Evolutionary conservation across 176 grass and related monocot species (phyloP).

Genomic region (Elaeis guineensis): DNA sequence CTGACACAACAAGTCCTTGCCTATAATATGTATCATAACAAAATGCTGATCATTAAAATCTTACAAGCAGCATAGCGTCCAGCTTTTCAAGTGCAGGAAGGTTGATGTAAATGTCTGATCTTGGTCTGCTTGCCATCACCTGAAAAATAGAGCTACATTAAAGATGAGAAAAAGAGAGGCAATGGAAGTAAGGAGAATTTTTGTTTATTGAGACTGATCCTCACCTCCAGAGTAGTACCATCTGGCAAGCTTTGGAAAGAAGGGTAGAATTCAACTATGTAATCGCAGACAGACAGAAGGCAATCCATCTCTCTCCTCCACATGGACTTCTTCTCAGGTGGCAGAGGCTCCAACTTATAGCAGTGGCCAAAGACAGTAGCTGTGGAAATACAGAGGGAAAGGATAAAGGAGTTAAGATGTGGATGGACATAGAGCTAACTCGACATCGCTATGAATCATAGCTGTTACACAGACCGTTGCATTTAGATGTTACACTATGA

Average conservation of each 20-base stretch:
- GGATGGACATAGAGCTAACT: not conserved
- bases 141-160: slow-evolving; percentile 11
- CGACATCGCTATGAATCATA: not conserved
- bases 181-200: no score
- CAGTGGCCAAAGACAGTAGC: slow-evolving; percentile 81
- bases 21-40: no score
- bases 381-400: slow-evolving; percentile 11
- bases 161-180: not conserved
- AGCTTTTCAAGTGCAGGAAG: slow-evolving; percentile 93
- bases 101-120: slow-evolving; percentile 94
- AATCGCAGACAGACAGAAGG: slow-evolving; percentile 85
- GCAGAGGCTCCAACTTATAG: slow-evolving; percentile 85
- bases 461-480: no score
- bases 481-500: no score
- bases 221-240: slow-evolving; percentile 83
- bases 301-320: slow-evolving; percentile 98
- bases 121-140: slow-evolving; percentile 87
- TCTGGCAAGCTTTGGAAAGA: slow-evolving; percentile 68
- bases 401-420: not conserved
- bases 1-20: no score
- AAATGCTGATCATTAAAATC: not conserved
- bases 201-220: slow-evolving; percentile 1
- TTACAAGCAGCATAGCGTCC: slow-evolving; percentile 87
- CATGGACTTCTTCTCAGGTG: slow-evolving; percentile 77
- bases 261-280: slow-evolving; percentile 91